A percentile compares a stretch with the other conserved stretches of the same genome.
These are phyloP conservation scores for Ramalina peruviana DNA, from an alignment of 495 filamentous ascomycete genomes.

Conservation along the genomic window DNA sequence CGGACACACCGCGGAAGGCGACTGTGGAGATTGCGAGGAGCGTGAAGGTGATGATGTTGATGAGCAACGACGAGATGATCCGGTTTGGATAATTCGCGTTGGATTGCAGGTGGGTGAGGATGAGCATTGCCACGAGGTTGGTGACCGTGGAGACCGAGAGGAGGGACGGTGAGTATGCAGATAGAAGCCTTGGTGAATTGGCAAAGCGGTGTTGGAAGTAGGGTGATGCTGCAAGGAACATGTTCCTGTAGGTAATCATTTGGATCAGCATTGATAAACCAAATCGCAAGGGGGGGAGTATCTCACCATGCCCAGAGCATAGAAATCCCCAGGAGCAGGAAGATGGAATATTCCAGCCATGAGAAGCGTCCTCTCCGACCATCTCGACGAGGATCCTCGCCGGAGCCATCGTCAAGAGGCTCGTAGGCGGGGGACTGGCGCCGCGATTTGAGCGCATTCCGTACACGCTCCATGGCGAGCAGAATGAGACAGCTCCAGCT, in stretches of 20 bases:
- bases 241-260: slow-evolving; percentile 56
- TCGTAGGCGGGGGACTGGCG: slow-evolving; percentile 10
- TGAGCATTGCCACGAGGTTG: slow-evolving; percentile 56
- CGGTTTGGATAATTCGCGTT: slow-evolving; percentile 73
- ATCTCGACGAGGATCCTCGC: not conserved
- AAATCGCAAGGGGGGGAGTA: not conserved
- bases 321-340: slow-evolving; percentile 71
- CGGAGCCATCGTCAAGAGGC: slow-evolving; percentile 11
- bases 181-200: slow-evolving; percentile 50
- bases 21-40: slow-evolving; percentile 70
- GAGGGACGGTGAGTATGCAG: slow-evolving; percentile 78
- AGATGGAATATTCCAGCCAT: slow-evolving; percentile 71
- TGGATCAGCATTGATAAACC: not conserved
- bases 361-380: slow-evolving; percentile 34
- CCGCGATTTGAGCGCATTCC: slow-evolving; percentile 10
- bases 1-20: slow-evolving; percentile 42
- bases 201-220: slow-evolving; percentile 63
- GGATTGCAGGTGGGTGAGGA: slow-evolving; percentile 65
- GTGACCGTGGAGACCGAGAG: slow-evolving; percentile 72
- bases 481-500: too few species aligned
- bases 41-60: slow-evolving; percentile 59
- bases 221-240: slow-evolving; percentile 69
- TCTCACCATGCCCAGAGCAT: slow-evolving; percentile 96
- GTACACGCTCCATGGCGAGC: slow-evolving; percentile 13
- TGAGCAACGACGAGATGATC: slow-evolving; percentile 55